Percentiles rank a stretch among this genome's conserved stretches.
These are phyloP conservation scores for Colletotrichum falcatum DNA, from an alignment of 2,329 filamentous ascomycete species.

Conservation along the genomic window DNA sequence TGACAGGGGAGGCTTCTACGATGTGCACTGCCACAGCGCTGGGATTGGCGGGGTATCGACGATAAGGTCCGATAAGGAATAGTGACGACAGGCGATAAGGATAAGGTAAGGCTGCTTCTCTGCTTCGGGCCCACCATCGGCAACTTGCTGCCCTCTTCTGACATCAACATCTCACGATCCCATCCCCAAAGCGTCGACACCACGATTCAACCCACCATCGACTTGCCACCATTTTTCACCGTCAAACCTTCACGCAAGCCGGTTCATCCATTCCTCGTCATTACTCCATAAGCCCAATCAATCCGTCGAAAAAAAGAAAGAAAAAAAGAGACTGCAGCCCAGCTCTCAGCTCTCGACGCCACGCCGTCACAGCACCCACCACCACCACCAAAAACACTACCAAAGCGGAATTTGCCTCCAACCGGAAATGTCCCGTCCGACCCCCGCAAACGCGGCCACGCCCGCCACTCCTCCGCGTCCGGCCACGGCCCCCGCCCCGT, in stretches of 20 bases:
- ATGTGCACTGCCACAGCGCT: constrained; percentile 33
- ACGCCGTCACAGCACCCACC: constrained; percentile 38
- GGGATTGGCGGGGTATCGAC: constrained; percentile 30
- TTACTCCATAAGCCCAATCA: not conserved
- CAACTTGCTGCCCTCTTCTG: constrained; percentile 1
- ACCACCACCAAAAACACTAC: constrained; percentile 32
- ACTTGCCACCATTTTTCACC: not conserved
- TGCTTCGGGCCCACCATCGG: not conserved
- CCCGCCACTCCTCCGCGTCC: constrained; percentile 56
- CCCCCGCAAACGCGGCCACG: constrained; percentile 55
- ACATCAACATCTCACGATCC: not conserved
- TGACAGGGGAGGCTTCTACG: constrained; percentile 12
- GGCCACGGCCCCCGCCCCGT: constrained; percentile 48
- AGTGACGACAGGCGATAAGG: not conserved
- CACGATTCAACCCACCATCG: not conserved
- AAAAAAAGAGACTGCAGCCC: not conserved
- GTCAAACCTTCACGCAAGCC: not conserved
- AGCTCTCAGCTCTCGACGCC: not conserved
- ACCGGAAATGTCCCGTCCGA: constrained; percentile 60
- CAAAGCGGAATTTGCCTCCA: not conserved
- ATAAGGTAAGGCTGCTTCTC: constrained; percentile 11
- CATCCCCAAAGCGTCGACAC: not conserved
- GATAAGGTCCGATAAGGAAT: constrained; percentile 24
- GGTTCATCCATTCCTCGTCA: too few species aligned
- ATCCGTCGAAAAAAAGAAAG: too few species aligned